Evolutionary conservation across 2,329 filamentous ascomycete genomes (phyloP), one percentile per base, ranked within the genome.

Genomic region (Berkeleyomyces rouxiae): DNA sequence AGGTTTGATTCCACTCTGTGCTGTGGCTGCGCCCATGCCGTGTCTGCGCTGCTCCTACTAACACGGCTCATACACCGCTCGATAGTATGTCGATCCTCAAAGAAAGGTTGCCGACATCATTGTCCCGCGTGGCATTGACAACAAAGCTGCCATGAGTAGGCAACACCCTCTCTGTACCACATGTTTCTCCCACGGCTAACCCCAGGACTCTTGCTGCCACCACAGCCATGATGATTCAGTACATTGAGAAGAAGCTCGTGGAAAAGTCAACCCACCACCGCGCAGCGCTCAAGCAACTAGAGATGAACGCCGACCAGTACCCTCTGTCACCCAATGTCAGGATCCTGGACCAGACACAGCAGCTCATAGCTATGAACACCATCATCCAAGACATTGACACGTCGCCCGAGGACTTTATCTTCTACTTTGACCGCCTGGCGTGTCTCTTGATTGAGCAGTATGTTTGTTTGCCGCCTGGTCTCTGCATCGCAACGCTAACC

Each of bases 51-150:
- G n/a, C 13, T 11, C 33, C 7, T 58, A 9, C 55, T 58, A 58
- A 58, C 31, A 6, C 9, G 42, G 5, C n/a, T 40, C 11, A 37
- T 55, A 2, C 9, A 2, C 42, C n/a, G 9, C 42, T 44, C 42
- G 9, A n/a, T 62, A 83, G 79, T 97, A 83, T 70, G 93, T 99
- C 63, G 87, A 95, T 66, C 93, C 93, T 42, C 93, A 99, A 72
- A 81, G 90, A 62, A 87, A 90, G 68, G 85, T 64, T 13, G 57
- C 67, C 80, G 92, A 99, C 71, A 86, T 99, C 62, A 97, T 99
- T 64, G 88, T 99, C 7, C 93, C 93, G 2, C 82, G 93, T 69
- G 93, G 93, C 33, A 90, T 97, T 67, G 89, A 99, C 72, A 99
- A 99, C 70, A 84, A 83, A 66, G 93, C 96, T 33, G 93, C 93